A percentile compares a stretch with the other conserved stretches of the same genome.
These are phyloP conservation scores for Phytomonas serpens DNA, from an alignment of 208 protist species.

Conservation along the genomic window DNA sequence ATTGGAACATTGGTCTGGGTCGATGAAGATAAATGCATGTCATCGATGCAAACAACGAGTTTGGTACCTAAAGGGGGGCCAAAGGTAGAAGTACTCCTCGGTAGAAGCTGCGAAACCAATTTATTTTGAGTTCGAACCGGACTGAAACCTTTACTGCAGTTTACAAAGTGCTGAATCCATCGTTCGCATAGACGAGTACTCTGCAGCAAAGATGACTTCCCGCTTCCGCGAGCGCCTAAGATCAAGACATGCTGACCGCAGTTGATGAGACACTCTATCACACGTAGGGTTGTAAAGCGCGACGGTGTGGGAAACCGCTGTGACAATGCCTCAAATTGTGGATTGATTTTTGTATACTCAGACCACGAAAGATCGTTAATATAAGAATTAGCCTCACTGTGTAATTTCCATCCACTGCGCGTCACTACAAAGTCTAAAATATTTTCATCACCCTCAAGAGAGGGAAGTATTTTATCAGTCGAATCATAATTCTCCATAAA, in stretches of 20 bases:
- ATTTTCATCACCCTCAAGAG: neutral
- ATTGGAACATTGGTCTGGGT: conserved; percentile 17
- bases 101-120: conserved; percentile 36
- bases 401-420: conserved; percentile 54
- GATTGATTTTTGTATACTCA: conserved; percentile 21
- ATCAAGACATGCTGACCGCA: conserved; percentile 71
- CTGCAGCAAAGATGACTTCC: conserved; percentile 67
- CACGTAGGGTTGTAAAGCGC: conserved; percentile 33
- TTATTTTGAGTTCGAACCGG: conserved; percentile 43
- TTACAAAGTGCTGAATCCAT: conserved; percentile 51
- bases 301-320: conserved; percentile 58
- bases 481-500: conserved; percentile 3
- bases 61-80: conserved; percentile 50
- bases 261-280: conserved; percentile 62
- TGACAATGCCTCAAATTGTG: conserved; percentile 33
- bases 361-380: conserved; percentile 42
- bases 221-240: conserved; percentile 31
- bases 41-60: conserved; percentile 80
- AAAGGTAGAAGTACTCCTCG: conserved; percentile 38
- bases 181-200: conserved; percentile 38
- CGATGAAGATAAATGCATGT: conserved; percentile 52
- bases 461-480: neutral
- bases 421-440: conserved; percentile 4
- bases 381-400: conserved; percentile 27
- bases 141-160: conserved; percentile 34